Base-by-base conservation (phyloP, 2,329 filamentous ascomycete genomes). In the Aureobasidium sp. region DNA sequence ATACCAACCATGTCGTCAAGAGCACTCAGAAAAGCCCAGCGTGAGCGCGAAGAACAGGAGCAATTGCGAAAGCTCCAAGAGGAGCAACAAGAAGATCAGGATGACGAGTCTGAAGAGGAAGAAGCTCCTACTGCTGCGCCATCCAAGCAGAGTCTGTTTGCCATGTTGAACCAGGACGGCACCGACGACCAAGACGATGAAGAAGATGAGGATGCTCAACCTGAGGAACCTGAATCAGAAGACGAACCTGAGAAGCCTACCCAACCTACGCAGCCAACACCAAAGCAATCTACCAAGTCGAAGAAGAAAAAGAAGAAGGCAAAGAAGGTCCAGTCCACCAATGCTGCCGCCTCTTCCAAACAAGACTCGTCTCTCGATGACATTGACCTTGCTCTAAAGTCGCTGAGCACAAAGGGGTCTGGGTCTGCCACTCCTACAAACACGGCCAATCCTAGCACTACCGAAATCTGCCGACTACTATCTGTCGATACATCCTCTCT, bases 401-500 rank as follows among this genome's bases (percentile, higher is more conserved):
- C 84, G 43, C 73, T 90, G 43, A 81, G 81, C 36, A 74, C 69
- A 8, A 59, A 63, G 13, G 60, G 63, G 4, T 69, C 69, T 57
- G 68, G 70, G 17, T 67, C 69, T 37, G 60, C 65, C 48, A 67
- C 63, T 61, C 61, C 66, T 62, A 51, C 66, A 61, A 51, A 62
- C 56, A 63, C 64, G 46, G 62, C 67, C 5, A 70, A 75, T 62
- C 72, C 74, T 59, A 76, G 77, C 56, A 71, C 76, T 51, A 74
- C 82, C 53, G 79, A 79, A 78, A 65, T 83, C 72, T 74, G 76
- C 63, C 72, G 79, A 24, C 73, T 88, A 13, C 76, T 90, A 0
- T 76, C 81, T 2, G 77, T 90, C 57, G 86, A 88, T 67, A 84
- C 87, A 0, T 83, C 89, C 67, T 85, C 92, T 68, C 82, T 99